Conservation (phyloP, 179 eudicot genomes). For the Patellifolia procumbens region DNA sequence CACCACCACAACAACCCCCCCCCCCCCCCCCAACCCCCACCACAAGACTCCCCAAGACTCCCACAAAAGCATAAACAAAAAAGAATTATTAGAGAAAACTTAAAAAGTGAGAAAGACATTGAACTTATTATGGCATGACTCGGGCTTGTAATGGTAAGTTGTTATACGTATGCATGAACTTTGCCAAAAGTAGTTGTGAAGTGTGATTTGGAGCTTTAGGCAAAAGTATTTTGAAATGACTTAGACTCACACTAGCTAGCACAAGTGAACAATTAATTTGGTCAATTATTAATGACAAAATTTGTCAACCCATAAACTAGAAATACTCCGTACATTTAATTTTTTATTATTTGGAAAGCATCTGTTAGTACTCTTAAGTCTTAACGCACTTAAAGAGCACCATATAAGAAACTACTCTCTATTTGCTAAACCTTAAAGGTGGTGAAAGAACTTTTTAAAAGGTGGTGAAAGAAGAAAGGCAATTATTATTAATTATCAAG, state of each 20-base stretch:
- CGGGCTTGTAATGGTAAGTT: background rate
- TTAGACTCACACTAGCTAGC: conserved; percentile 1
- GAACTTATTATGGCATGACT: background rate
- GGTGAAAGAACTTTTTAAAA: background rate
- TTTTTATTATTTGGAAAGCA: too few relatives aligned
- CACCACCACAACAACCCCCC: too few relatives aligned
- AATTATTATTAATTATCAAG: background rate
- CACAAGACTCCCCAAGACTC: too few relatives aligned
- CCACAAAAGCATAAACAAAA: background rate
- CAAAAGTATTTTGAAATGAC: background rate
- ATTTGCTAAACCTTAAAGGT: background rate
- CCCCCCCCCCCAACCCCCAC: too few relatives aligned
- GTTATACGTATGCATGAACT: conserved; percentile 3
- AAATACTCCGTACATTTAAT: too few relatives aligned
- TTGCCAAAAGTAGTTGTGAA: conserved; percentile 1
- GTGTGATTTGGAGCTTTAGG: background rate
- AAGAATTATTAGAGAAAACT: too few relatives aligned
- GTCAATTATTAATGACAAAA: conserved; percentile 8
- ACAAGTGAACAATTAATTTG: background rate
- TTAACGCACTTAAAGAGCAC: background rate
- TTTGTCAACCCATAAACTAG: background rate
- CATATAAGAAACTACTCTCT: background rate
- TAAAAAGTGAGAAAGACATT: background rate
- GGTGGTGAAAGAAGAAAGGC: background rate
- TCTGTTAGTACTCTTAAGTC: background rate